Base-by-base conservation (phyloP, 257 asterid genomes). In the Coffea canephora region DNA sequence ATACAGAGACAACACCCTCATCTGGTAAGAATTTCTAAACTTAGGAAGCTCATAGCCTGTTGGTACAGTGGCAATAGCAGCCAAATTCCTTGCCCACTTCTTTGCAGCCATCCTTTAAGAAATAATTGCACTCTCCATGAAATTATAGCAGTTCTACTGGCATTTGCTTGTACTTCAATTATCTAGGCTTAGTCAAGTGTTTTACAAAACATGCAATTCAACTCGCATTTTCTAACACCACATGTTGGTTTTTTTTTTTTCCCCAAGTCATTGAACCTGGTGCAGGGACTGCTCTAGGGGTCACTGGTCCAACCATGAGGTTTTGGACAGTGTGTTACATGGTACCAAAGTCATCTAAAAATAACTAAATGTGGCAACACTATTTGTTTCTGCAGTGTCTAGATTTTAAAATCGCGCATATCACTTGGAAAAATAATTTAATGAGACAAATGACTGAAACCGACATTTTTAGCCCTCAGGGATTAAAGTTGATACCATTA, bases 1-100 rank as follows among this genome's bases (percentile, higher is more conserved):
- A 87, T 89, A 64, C 97, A 90, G 90, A 90, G 92, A 90, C 90
- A 89, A 79, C 86, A 10, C 19, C 97, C 96, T 3, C 82, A 93
- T 86, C 88, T 93, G 98, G 98, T 94, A 89, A 74, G 66, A 54
- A 57, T 75, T 66, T 50, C 46, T 25, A 13, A 52, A 19, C 52
- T 15, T 15, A 13, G 41, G 48, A 61, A 31, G 67, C 45, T 73
- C 54, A 3, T 18, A 9, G 71, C 36, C 61, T 23, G 52, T 25
- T 31, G 55, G 39, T 61, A 23, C 15, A 15, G 16, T 34, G 23
- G 25, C 39, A 46, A 7, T 72, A 34, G 34, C 34, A 64, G 27
- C 68, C 19, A 18, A 13, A 62, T 69, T 59, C 57, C 8, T 50
- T 16, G 3, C 12, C 59, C 39, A 55, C 23, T 45, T 54, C 50